phyloP scores from a whole-genome alignment of 2,329 filamentous ascomycete species.

The Neofusicoccum umdonicola region DNA sequence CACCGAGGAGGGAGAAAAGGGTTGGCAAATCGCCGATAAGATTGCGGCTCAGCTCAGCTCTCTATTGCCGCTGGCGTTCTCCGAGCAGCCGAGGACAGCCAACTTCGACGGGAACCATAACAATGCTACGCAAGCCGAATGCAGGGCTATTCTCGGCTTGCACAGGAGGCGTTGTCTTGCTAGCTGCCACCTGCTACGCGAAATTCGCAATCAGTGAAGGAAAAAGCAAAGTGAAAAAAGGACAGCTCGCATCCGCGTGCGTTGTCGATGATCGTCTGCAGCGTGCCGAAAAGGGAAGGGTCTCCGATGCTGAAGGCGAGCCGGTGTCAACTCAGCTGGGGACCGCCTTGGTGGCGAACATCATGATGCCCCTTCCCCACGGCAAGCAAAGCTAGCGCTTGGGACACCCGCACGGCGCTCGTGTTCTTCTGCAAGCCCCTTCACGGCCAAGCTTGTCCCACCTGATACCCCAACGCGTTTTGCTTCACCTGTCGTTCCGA shows the following conservation, averaged over 20 bases:
- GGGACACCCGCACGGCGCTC: not conserved
- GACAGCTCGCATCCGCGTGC: conserved; percentile 5
- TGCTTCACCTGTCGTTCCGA: not conserved
- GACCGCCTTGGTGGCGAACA: not conserved
- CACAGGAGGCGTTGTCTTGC: not conserved
- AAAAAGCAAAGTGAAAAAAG: conserved; percentile 7
- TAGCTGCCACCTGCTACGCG: not conserved
- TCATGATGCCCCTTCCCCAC: not conserved
- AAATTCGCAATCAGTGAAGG: not conserved
- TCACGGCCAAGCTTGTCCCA: not conserved
- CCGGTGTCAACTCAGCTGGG: not conserved
- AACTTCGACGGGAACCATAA: not conserved
- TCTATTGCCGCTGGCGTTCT: not conserved
- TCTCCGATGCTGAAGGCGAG: conserved; percentile 8
- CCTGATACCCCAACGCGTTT: not conserved
- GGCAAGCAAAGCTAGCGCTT: no score
- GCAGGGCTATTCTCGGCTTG: not conserved
- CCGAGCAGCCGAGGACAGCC: not conserved
- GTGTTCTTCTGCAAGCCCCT: conserved; percentile 5
- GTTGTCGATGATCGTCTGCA: conserved; percentile 1
- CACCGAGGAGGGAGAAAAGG: not conserved
- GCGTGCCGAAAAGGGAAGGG: not conserved
- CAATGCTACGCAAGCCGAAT: no score
- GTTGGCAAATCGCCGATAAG: not conserved
- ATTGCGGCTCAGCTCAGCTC: not conserved